These are phyloP conservation scores for Neurospora intermedia DNA, from an alignment of 495 filamentous ascomycete species.

Conservation along the genomic window DNA sequence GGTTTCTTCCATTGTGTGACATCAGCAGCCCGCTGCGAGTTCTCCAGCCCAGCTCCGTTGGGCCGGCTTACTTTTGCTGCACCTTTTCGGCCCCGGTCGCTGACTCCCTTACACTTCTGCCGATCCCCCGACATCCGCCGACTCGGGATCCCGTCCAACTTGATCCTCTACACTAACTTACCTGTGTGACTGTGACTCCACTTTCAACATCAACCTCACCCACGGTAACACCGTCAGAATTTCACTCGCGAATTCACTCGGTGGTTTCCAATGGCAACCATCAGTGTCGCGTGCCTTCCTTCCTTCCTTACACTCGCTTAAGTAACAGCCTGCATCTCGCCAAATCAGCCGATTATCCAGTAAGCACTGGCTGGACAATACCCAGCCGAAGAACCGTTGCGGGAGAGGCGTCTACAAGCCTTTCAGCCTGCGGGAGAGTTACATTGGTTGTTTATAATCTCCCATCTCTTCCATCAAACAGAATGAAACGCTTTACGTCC, in stretches of 20 bases:
- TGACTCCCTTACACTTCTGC: constrained; percentile 6
- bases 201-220: neutral
- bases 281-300: neutral
- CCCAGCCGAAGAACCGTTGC: neutral
- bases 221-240: neutral
- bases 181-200: neutral
- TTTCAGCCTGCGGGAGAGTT: neutral
- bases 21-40: constrained; percentile 3
- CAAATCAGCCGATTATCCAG: neutral
- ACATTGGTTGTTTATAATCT: neutral
- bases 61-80: constrained; percentile 4
- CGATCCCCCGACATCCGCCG: constrained; percentile 19
- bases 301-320: neutral
- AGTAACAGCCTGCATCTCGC: neutral
- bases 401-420: neutral
- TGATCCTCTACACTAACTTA: neutral
- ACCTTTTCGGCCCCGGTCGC: constrained; percentile 2
- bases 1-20: constrained; percentile 14
- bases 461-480: neutral
- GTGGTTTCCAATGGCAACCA: too few species aligned
- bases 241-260: neutral
- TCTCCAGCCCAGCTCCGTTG: constrained; percentile 5
- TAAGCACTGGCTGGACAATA: neutral
- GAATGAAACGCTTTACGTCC: too few species aligned
- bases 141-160: constrained; percentile 7